Evolutionary conservation across 1,284 basidiomycete species (phyloP).

Genomic region (Ustilago shanxiensis): DNA sequence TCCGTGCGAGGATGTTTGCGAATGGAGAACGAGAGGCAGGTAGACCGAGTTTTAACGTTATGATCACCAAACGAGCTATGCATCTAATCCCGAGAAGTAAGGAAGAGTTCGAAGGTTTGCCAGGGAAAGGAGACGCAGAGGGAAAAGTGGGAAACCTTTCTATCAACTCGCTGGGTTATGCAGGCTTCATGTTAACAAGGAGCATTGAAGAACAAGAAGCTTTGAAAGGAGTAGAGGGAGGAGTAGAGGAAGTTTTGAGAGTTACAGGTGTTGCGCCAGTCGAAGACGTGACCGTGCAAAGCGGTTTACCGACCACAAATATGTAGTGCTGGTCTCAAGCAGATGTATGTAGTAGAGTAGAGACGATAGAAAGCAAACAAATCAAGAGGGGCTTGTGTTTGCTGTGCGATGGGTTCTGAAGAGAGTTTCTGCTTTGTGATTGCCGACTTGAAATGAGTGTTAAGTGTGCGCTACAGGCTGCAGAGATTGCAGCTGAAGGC

Average conservation of each 20-base stretch:
- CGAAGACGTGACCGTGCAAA: conserved; percentile 46
- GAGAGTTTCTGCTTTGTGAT: too few relatives aligned
- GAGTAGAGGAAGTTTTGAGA: conserved; percentile 40
- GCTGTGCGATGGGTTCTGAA: neutral
- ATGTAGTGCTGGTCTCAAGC: conserved; percentile 3
- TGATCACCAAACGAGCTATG: conserved; percentile 64
- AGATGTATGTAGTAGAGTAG: neutral
- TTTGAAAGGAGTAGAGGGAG: conserved; percentile 36
- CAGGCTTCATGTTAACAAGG: conserved; percentile 61
- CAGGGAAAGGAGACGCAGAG: conserved; percentile 10
- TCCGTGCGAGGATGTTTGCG: conserved; percentile 51
- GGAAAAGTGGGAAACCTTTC: conserved; percentile 48
- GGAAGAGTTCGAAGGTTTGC: conserved; percentile 50
- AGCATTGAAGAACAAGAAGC: conserved; percentile 54
- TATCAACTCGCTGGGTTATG: conserved; percentile 64
- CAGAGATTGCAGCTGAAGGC: neutral
- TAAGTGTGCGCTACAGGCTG: too few relatives aligned
- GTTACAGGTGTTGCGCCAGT: conserved; percentile 43
- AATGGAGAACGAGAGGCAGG: neutral
- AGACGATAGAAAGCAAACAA: neutral
- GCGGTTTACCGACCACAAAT: conserved; percentile 40
- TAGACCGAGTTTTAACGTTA: conserved; percentile 57
- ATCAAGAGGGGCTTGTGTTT: neutral
- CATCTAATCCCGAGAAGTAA: conserved; percentile 62
- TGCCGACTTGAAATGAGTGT: too few relatives aligned